These are phyloP conservation scores for Thielaviopsis populi DNA, from an alignment of 2,329 filamentous ascomycete species.

Conservation along the genomic window DNA sequence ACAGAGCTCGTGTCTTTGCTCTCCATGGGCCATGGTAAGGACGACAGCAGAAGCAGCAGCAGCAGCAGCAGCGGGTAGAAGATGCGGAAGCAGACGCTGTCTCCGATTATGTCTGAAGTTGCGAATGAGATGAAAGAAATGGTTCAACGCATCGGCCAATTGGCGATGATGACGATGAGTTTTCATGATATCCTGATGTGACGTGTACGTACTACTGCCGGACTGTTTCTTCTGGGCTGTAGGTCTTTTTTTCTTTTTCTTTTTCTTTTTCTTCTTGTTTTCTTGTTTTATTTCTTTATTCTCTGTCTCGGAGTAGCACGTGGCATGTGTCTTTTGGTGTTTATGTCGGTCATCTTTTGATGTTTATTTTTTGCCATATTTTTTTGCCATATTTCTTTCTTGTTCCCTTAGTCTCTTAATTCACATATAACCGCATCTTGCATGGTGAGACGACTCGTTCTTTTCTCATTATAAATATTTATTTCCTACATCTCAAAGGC, in stretches of 20 bases:
- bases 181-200: slow-evolving; percentile 26
- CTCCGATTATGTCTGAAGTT: slow-evolving; percentile 76
- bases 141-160: slow-evolving; percentile 29
- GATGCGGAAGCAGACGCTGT: slow-evolving; percentile 54
- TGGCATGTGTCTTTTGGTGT: background rate
- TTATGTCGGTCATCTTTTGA: background rate
- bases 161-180: slow-evolving; percentile 28
- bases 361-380: slow-evolving; percentile 1
- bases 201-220: slow-evolving; percentile 1
- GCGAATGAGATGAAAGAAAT: slow-evolving; percentile 69
- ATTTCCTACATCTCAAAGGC: background rate
- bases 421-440: background rate
- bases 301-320: background rate
- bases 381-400: background rate
- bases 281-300: background rate
- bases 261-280: background rate
- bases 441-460: background rate
- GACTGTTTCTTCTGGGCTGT: background rate
- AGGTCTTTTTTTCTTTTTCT: background rate
- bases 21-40: background rate
- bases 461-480: background rate
- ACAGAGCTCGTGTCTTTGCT: slow-evolving; percentile 34
- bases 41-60: too few relatives aligned
- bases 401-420: background rate
- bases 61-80: slow-evolving; percentile 42